A percentile compares a stretch with the other conserved stretches of the same genome.
Conservation (phyloP, 1,284 basidiomycete species). For the Gomphus sp. region DNA sequence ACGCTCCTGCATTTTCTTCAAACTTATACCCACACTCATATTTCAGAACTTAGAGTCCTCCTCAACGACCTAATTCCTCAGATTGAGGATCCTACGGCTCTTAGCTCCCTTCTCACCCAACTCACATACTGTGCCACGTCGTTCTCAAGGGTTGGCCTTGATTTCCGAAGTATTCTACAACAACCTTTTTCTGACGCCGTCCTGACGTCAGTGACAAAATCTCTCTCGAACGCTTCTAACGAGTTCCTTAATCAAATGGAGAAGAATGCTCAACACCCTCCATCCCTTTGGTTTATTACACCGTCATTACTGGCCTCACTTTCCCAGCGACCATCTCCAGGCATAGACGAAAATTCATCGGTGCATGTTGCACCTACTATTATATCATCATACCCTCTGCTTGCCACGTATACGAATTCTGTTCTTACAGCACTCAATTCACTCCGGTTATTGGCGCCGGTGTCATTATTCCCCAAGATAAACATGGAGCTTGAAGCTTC, state of each 20-base stretch:
- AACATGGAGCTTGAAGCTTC: conserved; percentile 39
- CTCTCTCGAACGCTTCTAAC: conserved; percentile 27
- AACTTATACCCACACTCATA: not conserved
- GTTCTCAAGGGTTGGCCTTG: conserved; percentile 84
- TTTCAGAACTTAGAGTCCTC: conserved; percentile 35
- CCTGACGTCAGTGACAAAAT: conserved; percentile 30
- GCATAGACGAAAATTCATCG: conserved; percentile 9
- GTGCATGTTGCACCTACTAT: conserved; percentile 57
- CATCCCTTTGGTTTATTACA: conserved; percentile 44
- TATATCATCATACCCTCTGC: conserved; percentile 66
- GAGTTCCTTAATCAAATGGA: conserved; percentile 14
- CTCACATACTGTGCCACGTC: conserved; percentile 89
- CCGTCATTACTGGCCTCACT: conserved; percentile 17
- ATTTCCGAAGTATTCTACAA: conserved; percentile 63
- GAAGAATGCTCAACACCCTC: conserved; percentile 17
- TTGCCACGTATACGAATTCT: conserved; percentile 71
- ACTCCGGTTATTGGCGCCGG: conserved; percentile 73
- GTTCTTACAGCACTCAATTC: conserved; percentile 71
- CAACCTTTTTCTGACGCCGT: conserved; percentile 59
- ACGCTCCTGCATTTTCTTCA: conserved; percentile 7
- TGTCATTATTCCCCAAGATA: conserved; percentile 40
- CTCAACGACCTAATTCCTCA: conserved; percentile 39
- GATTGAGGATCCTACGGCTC: conserved; percentile 49
- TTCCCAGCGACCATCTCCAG: conserved; percentile 6
- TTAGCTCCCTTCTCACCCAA: conserved; percentile 83